Percentiles rank a stretch among this genome's conserved stretches.
phyloP scores from a whole-genome alignment of 2,329 filamentous ascomycete genomes.

The Fusarium sp. region DNA sequence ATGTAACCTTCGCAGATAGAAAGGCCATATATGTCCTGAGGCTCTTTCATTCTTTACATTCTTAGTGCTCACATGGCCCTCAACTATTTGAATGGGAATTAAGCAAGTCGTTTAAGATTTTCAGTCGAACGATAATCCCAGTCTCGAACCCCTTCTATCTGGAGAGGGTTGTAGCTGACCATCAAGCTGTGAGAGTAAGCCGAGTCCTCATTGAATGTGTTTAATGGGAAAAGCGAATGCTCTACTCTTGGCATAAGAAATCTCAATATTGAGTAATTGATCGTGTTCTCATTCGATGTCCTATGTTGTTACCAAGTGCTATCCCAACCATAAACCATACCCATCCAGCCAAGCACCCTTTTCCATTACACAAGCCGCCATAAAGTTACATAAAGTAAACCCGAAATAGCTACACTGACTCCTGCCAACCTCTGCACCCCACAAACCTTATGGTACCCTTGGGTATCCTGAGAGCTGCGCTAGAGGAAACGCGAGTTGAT shows the following conservation, averaged over 20 bases:
- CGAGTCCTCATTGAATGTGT: not conserved
- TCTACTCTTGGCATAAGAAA: not conserved
- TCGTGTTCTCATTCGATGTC: conserved; percentile 28
- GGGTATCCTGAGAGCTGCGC: not conserved
- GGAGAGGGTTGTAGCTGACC: too few species aligned
- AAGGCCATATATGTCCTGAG: not conserved
- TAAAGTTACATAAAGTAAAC: not conserved
- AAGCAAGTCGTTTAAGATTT: too few species aligned
- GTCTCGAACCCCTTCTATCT: too few species aligned
- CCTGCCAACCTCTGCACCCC: not conserved
- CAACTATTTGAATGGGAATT: not conserved
- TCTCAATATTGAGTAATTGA: not conserved
- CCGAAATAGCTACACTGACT: not conserved
- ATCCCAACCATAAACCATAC: conserved; percentile 15
- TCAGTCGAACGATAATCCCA: too few species aligned
- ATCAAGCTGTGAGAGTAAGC: not conserved
- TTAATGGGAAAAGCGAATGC: too few species aligned
- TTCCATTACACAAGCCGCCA: conserved; percentile 13
- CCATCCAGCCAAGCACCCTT: conserved; percentile 7
- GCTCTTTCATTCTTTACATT: not conserved
- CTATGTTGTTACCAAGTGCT: conserved; percentile 15
- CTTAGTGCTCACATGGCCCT: too few species aligned
- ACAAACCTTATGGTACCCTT: not conserved
- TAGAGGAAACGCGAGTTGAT: not conserved
- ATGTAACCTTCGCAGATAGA: not conserved